These are phyloP conservation scores for Xerophyta viscosa DNA, from an alignment of 106 monocot genomes.

Conservation along the genomic window DNA sequence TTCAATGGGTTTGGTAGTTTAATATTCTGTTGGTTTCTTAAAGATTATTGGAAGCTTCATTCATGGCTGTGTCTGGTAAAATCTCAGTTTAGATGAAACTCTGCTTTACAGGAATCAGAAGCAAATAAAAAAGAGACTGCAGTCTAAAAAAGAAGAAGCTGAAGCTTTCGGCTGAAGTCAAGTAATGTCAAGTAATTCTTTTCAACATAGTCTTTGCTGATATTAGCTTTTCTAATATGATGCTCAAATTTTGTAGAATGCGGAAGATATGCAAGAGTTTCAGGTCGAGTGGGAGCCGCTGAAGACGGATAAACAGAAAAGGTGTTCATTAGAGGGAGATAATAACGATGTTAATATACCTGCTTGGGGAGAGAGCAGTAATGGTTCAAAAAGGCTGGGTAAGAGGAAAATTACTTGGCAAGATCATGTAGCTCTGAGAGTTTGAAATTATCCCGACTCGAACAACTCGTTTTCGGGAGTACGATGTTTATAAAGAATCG, in stretches of 20 bases:
- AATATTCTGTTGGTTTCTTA: too few species aligned
- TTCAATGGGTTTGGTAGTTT: too few species aligned
- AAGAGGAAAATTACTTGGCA: slow-evolving; percentile 86
- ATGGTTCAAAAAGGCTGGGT: slow-evolving; percentile 19
- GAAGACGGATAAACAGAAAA: slow-evolving; percentile 15
- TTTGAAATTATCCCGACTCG: slow-evolving; percentile 18
- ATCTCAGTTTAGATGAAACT: neutral
- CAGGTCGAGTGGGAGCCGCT: slow-evolving; percentile 18
- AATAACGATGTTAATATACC: slow-evolving; percentile 27
- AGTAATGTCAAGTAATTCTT: slow-evolving; percentile 9
- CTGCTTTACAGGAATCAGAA: slow-evolving; percentile 29
- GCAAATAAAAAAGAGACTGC: slow-evolving; percentile 28
- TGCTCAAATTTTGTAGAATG: too few species aligned
- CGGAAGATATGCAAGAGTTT: slow-evolving; percentile 33
- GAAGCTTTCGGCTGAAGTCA: slow-evolving; percentile 41
- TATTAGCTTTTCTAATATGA: too few species aligned
- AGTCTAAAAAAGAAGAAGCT: slow-evolving; percentile 23
- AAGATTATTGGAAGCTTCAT: too few species aligned
- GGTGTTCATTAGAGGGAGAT: slow-evolving; percentile 18
- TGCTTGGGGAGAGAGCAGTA: slow-evolving; percentile 37
- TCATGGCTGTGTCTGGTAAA: too few species aligned
- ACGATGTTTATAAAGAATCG: neutral
- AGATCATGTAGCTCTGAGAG: slow-evolving; percentile 68
- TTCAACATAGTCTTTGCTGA: neutral
- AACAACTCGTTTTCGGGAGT: neutral